Base-by-base conservation (phyloP, 305 asterid genomes). In the Monarda citriodora region DNA sequence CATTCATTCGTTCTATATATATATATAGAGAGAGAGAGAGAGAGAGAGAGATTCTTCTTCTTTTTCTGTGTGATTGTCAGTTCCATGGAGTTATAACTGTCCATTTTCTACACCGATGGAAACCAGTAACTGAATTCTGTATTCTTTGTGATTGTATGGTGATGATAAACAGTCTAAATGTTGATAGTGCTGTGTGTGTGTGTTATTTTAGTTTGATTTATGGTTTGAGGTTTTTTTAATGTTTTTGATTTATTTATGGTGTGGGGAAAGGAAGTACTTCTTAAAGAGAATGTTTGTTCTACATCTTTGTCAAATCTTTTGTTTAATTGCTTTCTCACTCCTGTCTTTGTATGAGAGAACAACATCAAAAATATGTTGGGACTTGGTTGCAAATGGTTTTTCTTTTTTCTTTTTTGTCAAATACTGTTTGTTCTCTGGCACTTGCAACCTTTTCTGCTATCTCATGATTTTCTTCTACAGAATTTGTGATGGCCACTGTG, bases 21-120 rank as follows among this genome's bases (percentile, higher is more conserved):
- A 84, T 52, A 76, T 88, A 44, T 21, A 44, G 48, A 44, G 48
- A 44, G 48, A 41, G 46, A 15, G 60, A 80, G 84, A 26, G 31
- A 26, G 37, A 9, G 37, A 9, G 37, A 32, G 11, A 32, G 1
- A 6, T 7, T 32, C 17, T 15, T 15, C 17, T 47, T 48, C 4
- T 9, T 7, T 47, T 47, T 20, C 13, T n/a, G 14, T 37, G 64
- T 18, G 36, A 47, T 60, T 48, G 12, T 2, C 18, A 7, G 58
- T 52, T 52, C 15, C 2, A 25, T 26, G 34, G 7, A 22, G 53
- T 8, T 12, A 23, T 49, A 47, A 9, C 14, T 13, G 63, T 58
- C 25, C 20, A 47, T 21, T 22, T 44, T 7, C 2, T 16, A 3
- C 42, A 3, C 15, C 44, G 44, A 38, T 38, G 37, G 37, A 9